Conservation (phyloP, 2,329 filamentous ascomycete genomes). For the Claviceps sp. region DNA sequence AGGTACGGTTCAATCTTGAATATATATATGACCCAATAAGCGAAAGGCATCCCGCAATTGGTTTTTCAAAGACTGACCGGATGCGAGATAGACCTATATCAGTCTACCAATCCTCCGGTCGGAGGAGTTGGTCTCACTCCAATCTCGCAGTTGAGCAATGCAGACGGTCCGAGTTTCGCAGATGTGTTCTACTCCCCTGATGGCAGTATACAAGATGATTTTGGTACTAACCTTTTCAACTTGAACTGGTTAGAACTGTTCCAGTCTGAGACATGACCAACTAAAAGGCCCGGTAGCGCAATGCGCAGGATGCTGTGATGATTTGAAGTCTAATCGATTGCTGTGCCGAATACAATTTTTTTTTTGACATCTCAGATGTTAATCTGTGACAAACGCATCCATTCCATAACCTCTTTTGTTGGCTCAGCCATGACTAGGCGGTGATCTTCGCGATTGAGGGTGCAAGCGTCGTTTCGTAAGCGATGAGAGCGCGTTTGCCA, state of each 20-base stretch:
- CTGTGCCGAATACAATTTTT: neutral
- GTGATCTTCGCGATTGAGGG: neutral
- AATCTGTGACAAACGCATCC: neutral
- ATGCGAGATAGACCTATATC: neutral
- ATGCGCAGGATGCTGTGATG: neutral
- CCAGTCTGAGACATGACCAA: neutral
- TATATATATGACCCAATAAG: too few species aligned
- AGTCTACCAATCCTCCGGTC: neutral
- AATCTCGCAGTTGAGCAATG: neutral
- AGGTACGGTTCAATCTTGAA: neutral
- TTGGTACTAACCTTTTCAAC: neutral
- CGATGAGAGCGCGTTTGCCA: neutral
- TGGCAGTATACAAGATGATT: neutral
- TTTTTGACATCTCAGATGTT: neutral
- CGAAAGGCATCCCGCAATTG: too few species aligned
- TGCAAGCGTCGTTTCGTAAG: neutral
- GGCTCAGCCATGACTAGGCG: neutral
- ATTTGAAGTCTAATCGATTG: neutral
- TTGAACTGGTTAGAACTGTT: constrained; percentile 2
- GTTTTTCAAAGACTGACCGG: neutral
- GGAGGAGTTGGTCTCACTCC: neutral
- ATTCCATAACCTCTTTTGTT: neutral
- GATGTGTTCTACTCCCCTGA: neutral
- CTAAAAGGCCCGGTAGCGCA: neutral
- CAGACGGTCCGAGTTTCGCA: neutral